phyloP scores from a whole-genome alignment of 2,329 filamentous ascomycete genomes.

The Botrytis galanthina region DNA sequence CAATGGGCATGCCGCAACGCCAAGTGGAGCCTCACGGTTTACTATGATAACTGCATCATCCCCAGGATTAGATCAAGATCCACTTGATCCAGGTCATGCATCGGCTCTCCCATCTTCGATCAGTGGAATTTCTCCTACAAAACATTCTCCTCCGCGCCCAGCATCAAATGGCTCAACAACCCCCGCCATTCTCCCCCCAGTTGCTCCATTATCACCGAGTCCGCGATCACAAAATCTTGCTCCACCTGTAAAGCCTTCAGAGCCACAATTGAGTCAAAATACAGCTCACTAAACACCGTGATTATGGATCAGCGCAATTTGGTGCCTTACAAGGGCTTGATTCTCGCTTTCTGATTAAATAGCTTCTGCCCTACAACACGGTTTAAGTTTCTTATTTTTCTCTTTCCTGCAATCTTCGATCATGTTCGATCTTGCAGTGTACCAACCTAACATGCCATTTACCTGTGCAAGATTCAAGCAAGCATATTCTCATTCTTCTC shows the following conservation, averaged over 20 bases:
- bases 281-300: not conserved
- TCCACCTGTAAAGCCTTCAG: conserved; percentile 55
- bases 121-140: conserved; percentile 47
- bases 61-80: conserved; percentile 22
- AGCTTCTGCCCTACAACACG: not conserved
- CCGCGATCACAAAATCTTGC: conserved; percentile 56
- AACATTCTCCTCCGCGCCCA: conserved; percentile 41
- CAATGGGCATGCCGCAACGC: conserved; percentile 20
- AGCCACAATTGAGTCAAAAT: conserved; percentile 20
- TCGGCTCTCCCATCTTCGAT: conserved; percentile 38
- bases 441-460: not conserved
- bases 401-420: not conserved
- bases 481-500: not conserved
- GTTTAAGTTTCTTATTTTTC: not conserved
- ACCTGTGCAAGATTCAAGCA: not conserved
- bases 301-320: not conserved
- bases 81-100: conserved; percentile 27
- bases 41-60: conserved; percentile 19
- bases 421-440: conserved; percentile 3
- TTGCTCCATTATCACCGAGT: conserved; percentile 56
- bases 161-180: conserved; percentile 31
- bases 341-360: not conserved
- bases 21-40: conserved; percentile 15
- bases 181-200: conserved; percentile 54
- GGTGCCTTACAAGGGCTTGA: not conserved